Evolutionary conservation across 73 alveolate species (phyloP), one percentile per base, ranked within the genome.

Genomic region (Urostyla sp.): DNA sequence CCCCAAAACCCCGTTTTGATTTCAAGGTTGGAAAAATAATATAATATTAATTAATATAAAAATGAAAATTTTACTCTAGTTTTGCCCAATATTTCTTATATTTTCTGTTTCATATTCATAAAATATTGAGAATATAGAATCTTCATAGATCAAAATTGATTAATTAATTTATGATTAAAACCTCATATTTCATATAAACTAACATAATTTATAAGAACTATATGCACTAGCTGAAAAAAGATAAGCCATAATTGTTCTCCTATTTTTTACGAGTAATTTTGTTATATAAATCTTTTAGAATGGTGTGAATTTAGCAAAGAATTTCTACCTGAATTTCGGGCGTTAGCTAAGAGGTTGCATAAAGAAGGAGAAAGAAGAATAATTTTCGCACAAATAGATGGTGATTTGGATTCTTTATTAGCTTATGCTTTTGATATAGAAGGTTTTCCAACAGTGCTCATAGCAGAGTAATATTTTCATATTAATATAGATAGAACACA

Each of bases 231-330:
- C 52, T 27, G 36, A 55, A 35, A 58, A 58, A 26, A 7, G 5
- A 6, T 8, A 50, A 18, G 6, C 8, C 61, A 26, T 50, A 5
- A 5, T 50, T n/a, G 16, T 50, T 5, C 61, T 50, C 21, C 24
- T 27, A 54, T 21, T 24, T 23, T n/a, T 21, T 5, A 20, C 18
- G 18, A 23, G 2, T 54, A 5, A 54, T 55, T 6, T 26, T 55
- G 30, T 18, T 18, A 55, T 7, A 13, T 55, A 26, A 20, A 24
- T 55, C 10, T 55, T 26, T 11, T 40, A 40, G 72, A 43, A 18
- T 55, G 72, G 75, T 30, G 54, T 31, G 54, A 26, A 34, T 58
- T 18, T 16, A 30, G 75, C 54, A 26, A 32, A 31, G 51, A 58
- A 31, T 58, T 58, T 8, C 15, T 58, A 30, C 54, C 52, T 18